A percentile compares a stretch with the other conserved stretches of the same genome.
Evolutionary conservation across 2,329 filamentous ascomycete genomes (phyloP).

Genomic region (Penicillium aurantiogriseum): DNA sequence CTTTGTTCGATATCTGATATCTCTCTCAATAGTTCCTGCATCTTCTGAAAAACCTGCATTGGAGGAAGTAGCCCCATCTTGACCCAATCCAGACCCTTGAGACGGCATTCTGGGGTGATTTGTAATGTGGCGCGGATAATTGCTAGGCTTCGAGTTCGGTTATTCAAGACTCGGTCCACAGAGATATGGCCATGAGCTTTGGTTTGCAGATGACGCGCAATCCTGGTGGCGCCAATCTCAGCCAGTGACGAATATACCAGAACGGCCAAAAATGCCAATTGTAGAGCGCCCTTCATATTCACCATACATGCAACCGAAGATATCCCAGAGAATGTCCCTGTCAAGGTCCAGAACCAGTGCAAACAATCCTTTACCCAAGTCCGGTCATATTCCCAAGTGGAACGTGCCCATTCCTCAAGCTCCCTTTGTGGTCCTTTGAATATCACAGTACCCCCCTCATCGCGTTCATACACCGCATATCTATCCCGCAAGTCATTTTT

Average conservation of each 20-base stretch:
- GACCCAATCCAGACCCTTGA: neutral
- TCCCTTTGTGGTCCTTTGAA: constrained; percentile 32
- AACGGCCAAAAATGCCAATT: constrained; percentile 30
- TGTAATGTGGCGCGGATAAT: neutral
- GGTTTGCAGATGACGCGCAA: neutral
- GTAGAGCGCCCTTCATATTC: constrained; percentile 33
- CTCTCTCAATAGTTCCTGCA: neutral
- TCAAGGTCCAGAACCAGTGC: constrained; percentile 32
- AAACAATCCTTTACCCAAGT: constrained; percentile 15
- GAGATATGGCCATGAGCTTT: neutral
- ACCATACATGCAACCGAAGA: constrained; percentile 37
- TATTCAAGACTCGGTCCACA: neutral
- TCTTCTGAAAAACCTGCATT: neutral
- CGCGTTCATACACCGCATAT: constrained; percentile 34
- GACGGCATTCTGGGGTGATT: neutral
- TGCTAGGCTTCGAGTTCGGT: neutral
- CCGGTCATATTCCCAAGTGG: constrained; percentile 30
- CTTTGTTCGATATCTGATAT: neutral
- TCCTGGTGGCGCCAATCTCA: neutral
- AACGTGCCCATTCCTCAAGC: constrained; percentile 32
- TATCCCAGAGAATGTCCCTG: constrained; percentile 28
- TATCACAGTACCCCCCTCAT: constrained; percentile 33
- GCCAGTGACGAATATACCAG: constrained; percentile 18
- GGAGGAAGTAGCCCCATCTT: neutral
- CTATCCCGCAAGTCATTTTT: constrained; percentile 9